Conservation (phyloP, 73 alveolate genomes). For the Blepharisma stoltei region DNA sequence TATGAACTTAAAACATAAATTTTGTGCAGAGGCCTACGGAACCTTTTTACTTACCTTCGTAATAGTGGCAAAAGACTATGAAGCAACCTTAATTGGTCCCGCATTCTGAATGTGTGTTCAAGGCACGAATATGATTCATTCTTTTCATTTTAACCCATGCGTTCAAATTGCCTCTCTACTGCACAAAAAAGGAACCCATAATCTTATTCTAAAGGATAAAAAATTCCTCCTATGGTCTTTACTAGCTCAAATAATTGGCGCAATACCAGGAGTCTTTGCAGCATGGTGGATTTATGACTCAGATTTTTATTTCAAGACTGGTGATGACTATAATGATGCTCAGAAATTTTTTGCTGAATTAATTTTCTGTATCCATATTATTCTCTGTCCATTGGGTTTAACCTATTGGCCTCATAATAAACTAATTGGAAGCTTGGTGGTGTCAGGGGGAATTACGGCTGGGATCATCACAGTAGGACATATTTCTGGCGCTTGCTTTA, state of each 20-base stretch:
- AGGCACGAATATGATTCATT: no score
- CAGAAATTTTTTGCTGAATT: slow-evolving; percentile 21
- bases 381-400: background rate
- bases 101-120: no score
- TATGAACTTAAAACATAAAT: no score
- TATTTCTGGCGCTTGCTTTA: slow-evolving; percentile 26
- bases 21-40: no score
- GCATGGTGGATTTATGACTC: background rate
- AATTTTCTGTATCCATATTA: background rate
- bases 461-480: background rate
- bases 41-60: no score
- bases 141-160: no score
- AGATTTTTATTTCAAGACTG: background rate
- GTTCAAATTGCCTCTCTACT: no score
- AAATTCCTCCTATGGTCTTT: background rate
- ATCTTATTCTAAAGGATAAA: no score
- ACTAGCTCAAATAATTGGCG: background rate
- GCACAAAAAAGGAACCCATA: no score
- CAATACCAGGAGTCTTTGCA: background rate
- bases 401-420: background rate
- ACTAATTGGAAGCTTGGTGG: background rate
- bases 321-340: background rate
- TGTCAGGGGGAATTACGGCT: background rate
- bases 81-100: no score
- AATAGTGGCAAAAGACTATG: no score